These are phyloP conservation scores for Trichoderma afroharzianum DNA, from an alignment of 2,329 filamentous ascomycete genomes.

Conservation along the genomic window DNA sequence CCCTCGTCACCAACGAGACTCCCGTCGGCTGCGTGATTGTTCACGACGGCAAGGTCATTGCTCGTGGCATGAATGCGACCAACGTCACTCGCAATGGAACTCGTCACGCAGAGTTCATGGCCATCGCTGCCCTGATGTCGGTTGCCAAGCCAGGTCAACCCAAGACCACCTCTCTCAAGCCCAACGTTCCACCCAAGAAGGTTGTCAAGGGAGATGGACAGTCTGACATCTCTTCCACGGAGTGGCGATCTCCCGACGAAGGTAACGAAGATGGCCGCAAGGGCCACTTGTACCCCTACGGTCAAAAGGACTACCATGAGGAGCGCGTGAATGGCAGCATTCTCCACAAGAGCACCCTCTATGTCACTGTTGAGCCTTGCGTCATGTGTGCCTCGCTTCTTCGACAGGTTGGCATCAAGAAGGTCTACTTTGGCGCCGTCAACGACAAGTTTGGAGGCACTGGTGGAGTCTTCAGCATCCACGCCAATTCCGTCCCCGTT, in stretches of 20 bases:
- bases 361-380: conserved; percentile 97
- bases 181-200: conserved; percentile 28
- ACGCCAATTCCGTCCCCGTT: conserved; percentile 55
- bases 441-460: conserved; percentile 98
- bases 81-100: conserved; percentile 89
- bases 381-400: conserved; percentile 97
- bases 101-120: conserved; percentile 92
- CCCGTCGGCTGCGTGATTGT: conserved; percentile 96
- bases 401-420: conserved; percentile 80
- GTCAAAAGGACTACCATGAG: conserved; percentile 53
- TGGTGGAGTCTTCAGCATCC: conserved; percentile 86
- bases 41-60: conserved; percentile 72
- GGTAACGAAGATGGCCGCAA: conserved; percentile 52
- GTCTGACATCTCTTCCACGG: conserved; percentile 26
- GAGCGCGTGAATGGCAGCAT: conserved; percentile 62
- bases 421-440: conserved; percentile 90
- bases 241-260: conserved; percentile 32
- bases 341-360: conserved; percentile 70
- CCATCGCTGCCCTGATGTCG: conserved; percentile 59
- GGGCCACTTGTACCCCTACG: conserved; percentile 58
- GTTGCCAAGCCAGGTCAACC: conserved; percentile 32
- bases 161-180: conserved; percentile 32
- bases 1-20: conserved; percentile 82
- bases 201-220: conserved; percentile 19
- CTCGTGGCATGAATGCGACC: conserved; percentile 93